Conservation (phyloP, 176 grass and related monocot species). For the Neostapfia colusana region DNA sequence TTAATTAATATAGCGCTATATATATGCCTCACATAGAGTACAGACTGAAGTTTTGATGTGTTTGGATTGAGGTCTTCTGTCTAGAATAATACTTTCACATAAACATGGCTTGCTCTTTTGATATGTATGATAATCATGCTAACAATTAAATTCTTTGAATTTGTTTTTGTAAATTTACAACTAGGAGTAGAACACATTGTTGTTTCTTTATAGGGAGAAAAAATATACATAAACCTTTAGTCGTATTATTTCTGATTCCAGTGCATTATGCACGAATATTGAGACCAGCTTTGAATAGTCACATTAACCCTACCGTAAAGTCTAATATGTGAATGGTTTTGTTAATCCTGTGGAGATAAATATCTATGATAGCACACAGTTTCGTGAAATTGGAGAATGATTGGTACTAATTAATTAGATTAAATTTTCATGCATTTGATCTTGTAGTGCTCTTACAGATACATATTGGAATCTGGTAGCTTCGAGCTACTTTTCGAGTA, state of each 20-base stretch:
- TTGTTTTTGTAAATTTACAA: neutral
- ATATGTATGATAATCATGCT: neutral
- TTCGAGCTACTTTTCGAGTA: slow-evolving; percentile 98
- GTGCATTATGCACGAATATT: neutral
- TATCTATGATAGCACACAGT: neutral
- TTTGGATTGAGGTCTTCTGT: neutral
- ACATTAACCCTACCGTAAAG: slow-evolving; percentile 8
- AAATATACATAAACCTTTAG: neutral
- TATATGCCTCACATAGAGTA: slow-evolving; percentile 12
- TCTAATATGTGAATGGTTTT: slow-evolving; percentile 1
- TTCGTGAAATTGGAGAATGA: neutral
- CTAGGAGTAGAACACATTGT: neutral
- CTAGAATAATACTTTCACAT: neutral
- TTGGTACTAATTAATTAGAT: slow-evolving; percentile 25
- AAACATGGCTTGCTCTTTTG: neutral
- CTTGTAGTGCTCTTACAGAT: slow-evolving; percentile 98
- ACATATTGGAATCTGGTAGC: slow-evolving; percentile 90
- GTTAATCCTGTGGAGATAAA: neutral
- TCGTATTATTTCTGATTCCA: neutral
- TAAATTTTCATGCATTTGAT: slow-evolving; percentile 79
- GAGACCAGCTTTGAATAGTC: neutral
- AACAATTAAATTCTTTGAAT: neutral
- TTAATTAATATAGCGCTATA: neutral
- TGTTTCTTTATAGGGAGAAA: neutral
- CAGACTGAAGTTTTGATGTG: neutral